Percentiles rank a stretch among this genome's conserved stretches.
phyloP scores from a whole-genome alignment of 345 rosid species.

The Firmiana major region DNA sequence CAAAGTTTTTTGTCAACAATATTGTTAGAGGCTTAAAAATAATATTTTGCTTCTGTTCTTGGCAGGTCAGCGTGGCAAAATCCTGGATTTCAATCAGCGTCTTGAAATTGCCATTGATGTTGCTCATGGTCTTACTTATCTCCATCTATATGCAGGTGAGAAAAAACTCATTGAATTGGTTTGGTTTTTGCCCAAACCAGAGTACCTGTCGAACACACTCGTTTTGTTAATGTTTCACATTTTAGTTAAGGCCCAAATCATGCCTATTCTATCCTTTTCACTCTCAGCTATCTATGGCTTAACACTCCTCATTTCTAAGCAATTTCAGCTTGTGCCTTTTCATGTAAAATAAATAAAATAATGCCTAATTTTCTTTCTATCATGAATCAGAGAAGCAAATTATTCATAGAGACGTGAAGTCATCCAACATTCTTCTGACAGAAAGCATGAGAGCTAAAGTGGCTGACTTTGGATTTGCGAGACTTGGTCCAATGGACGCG shows the following conservation, averaged over 20 bases:
- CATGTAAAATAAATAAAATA: not conserved
- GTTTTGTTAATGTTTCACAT: not conserved
- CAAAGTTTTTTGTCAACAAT: not conserved
- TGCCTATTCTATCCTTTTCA: not conserved
- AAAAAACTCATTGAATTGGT: not conserved
- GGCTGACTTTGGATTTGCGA: constrained; percentile 94
- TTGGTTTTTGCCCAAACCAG: not conserved
- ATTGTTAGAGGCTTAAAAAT: not conserved
- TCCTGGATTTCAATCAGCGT: constrained; percentile 84
- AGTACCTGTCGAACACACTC: not conserved
- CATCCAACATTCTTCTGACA: constrained; percentile 90
- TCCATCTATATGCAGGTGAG: constrained; percentile 84
- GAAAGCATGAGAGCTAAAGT: constrained; percentile 95
- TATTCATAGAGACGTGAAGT: constrained; percentile 94
- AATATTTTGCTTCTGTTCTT: not conserved
- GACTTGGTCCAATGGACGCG: constrained; percentile 60
- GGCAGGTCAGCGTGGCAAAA: constrained; percentile 63
- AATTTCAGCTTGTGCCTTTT: not conserved
- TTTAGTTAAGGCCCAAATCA: not conserved
- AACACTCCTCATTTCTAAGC: not conserved
- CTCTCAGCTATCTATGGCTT: not conserved
- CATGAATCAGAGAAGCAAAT: constrained; percentile 70
- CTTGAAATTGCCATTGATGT: constrained; percentile 90
- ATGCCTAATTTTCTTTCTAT: constrained; percentile 6
- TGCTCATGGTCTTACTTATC: constrained; percentile 92